Evolutionary conservation across 75 land plant genomes (phyloP).

Genomic region (Pseudotsuga menziesii): DNA sequence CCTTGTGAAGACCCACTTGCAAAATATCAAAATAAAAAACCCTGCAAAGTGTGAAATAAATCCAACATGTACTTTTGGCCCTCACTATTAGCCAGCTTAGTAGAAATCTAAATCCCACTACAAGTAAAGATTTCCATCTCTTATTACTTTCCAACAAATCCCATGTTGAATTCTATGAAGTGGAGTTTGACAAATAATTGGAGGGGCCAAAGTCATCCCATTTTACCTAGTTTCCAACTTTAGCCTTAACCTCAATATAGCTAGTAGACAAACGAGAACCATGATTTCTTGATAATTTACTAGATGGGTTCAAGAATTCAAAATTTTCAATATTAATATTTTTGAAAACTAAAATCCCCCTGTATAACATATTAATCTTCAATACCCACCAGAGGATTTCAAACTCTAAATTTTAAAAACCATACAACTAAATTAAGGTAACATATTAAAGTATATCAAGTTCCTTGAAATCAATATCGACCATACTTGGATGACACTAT

Average conservation of each 20-base stretch:
- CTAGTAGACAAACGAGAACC: too few species aligned
- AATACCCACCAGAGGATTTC: too few species aligned
- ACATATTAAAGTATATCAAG: too few species aligned
- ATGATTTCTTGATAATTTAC: too few species aligned
- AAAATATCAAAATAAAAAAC: background rate
- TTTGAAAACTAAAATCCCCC: too few species aligned
- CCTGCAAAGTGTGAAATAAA: background rate
- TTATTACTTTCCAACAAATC: constrained; percentile 1
- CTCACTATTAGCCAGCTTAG: constrained; percentile 3
- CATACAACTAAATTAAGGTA: too few species aligned
- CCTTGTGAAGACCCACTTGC: background rate
- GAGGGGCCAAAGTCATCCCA: constrained; percentile 6
- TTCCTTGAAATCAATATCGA: too few species aligned
- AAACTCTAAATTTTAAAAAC: too few species aligned
- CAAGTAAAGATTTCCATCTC: constrained; percentile 5
- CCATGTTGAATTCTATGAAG: background rate
- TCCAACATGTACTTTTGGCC: background rate
- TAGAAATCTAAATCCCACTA: constrained; percentile 2
- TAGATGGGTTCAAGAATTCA: too few species aligned
- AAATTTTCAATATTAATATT: too few species aligned
- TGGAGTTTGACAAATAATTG: background rate
- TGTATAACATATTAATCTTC: too few species aligned
- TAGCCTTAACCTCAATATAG: background rate
- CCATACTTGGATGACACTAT: too few species aligned
- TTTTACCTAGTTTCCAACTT: background rate